Conservation (phyloP, 352 stramenopile genomes). For the Phytopythium sindhum region DNA sequence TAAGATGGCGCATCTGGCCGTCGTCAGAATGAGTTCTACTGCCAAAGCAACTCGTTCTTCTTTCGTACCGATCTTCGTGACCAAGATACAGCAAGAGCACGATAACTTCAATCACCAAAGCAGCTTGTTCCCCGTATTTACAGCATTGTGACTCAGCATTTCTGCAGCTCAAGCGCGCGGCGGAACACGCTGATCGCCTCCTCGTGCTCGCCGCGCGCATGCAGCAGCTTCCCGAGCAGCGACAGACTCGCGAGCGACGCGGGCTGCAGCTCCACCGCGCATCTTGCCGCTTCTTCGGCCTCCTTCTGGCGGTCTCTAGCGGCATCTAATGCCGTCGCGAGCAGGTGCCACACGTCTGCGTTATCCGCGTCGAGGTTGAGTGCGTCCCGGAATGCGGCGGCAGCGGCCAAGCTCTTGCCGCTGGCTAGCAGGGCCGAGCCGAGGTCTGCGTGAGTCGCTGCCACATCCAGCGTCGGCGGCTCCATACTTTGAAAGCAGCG, state of each 20-base stretch:
- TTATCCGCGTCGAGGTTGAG: conserved; percentile 35
- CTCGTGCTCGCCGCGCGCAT: conserved; percentile 60
- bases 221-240: conserved; percentile 57
- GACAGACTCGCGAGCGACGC: conserved; percentile 52
- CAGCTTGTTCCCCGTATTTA: neutral
- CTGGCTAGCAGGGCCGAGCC: conserved; percentile 44
- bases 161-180: conserved; percentile 52
- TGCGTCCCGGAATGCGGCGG: conserved; percentile 36
- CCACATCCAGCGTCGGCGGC: conserved; percentile 38
- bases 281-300: conserved; percentile 49
- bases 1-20: neutral
- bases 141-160: neutral
- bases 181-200: conserved; percentile 69
- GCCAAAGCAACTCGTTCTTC: no score
- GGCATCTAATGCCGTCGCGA: conserved; percentile 62
- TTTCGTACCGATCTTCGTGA: no score
- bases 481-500: neutral
- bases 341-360: conserved; percentile 43
- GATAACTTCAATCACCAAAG: neutral
- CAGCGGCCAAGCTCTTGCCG: conserved; percentile 36
- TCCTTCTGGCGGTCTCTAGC: conserved; percentile 25
- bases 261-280: conserved; percentile 41
- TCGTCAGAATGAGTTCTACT: no score
- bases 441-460: conserved; percentile 46
- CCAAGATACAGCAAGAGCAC: neutral